Percentiles rank a stretch among this genome's conserved stretches.
Conservation (phyloP, 768 basidiomycete genomes). For the Russula brevipes region DNA sequence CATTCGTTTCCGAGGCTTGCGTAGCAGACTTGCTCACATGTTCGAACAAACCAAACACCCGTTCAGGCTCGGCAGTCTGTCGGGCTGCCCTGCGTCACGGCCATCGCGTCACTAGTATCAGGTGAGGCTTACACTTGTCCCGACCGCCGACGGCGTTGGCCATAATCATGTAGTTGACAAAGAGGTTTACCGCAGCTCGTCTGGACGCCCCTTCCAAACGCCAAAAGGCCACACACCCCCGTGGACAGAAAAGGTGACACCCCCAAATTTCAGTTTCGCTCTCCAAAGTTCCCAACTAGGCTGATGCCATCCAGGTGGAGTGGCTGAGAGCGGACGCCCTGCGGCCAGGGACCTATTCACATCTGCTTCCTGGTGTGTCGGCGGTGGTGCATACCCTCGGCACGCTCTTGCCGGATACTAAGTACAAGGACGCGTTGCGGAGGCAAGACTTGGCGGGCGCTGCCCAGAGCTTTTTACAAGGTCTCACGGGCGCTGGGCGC, state of each 20-base stretch:
- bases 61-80: conserved; percentile 86
- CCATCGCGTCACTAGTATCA: conserved; percentile 84
- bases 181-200: conserved; percentile 49
- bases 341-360: conserved; percentile 62
- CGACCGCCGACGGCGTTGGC: background rate
- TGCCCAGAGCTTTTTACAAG: conserved; percentile 43
- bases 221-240: conserved; percentile 87
- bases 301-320: conserved; percentile 52
- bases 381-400: conserved; percentile 94
- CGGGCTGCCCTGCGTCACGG: conserved; percentile 80
- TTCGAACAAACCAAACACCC: background rate
- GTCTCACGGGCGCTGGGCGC: conserved; percentile 32
- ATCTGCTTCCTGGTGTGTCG: conserved; percentile 57
- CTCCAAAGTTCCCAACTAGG: background rate
- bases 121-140: conserved; percentile 42
- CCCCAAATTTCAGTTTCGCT: conserved; percentile 13
- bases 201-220: conserved; percentile 78
- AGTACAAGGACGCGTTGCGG: conserved; percentile 73
- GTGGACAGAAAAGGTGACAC: conserved; percentile 71
- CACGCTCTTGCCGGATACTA: conserved; percentile 72
- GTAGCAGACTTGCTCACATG: background rate
- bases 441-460: conserved; percentile 53
- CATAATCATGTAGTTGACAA: background rate
- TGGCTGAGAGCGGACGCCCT: conserved; percentile 87
- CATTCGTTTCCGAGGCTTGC: background rate